These are phyloP conservation scores for Aureobasidium sp. DNA, from an alignment of 2,329 filamentous ascomycete genomes.

Conservation along the genomic window DNA sequence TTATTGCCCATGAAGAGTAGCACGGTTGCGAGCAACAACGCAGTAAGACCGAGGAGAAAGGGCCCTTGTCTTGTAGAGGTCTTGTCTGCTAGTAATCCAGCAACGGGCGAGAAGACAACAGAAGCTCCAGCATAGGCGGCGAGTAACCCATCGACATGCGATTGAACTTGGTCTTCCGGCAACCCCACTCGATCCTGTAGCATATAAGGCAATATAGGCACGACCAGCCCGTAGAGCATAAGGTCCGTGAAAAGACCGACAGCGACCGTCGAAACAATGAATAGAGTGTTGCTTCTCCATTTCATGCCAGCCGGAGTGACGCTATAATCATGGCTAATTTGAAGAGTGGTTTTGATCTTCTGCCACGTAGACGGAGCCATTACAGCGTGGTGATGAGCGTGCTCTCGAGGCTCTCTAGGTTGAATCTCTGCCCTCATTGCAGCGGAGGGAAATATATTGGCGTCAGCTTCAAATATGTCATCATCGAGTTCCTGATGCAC, in stretches of 20 bases:
- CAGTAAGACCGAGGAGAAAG: constrained; percentile 50
- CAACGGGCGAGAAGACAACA: constrained; percentile 45
- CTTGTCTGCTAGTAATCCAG: constrained; percentile 50
- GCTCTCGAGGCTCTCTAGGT: background rate
- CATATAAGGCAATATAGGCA: constrained; percentile 52
- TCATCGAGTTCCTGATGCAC: background rate
- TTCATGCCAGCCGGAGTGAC: constrained; percentile 32
- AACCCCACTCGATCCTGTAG: constrained; percentile 45
- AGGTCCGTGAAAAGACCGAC: constrained; percentile 52
- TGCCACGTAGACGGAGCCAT: background rate
- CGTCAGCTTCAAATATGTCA: background rate
- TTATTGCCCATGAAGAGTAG: constrained; percentile 47
- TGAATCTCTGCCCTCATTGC: background rate
- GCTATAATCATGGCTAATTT: constrained; percentile 30
- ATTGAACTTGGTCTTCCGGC: constrained; percentile 44
- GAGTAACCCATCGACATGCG: constrained; percentile 46
- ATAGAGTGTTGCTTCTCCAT: constrained; percentile 53
- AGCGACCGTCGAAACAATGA: constrained; percentile 52
- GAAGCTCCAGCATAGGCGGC: constrained; percentile 50
- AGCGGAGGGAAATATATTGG: background rate
- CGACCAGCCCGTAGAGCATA: constrained; percentile 56
- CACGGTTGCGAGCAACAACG: constrained; percentile 48
- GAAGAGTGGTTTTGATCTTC: constrained; percentile 28
- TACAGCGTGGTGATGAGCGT: background rate
- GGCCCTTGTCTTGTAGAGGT: constrained; percentile 48